These are phyloP conservation scores for Saturnispora kantuleensis DNA, from an alignment of 805 yeast genomes.

Conservation along the genomic window DNA sequence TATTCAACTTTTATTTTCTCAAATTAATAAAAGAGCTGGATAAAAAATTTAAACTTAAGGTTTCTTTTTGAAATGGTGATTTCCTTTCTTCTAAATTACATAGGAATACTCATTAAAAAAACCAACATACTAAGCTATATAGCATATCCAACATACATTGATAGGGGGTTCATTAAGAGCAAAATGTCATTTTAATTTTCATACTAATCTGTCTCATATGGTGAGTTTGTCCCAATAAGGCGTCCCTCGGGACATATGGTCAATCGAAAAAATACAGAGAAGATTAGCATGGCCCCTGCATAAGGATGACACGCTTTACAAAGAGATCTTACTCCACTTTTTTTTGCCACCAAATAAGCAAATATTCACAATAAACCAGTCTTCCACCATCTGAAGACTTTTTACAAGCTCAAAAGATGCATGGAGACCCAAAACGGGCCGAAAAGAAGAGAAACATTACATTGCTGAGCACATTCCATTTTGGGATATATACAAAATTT, in stretches of 20 bases:
- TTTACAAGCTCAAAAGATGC: too few relatives aligned
- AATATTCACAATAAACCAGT: too few relatives aligned
- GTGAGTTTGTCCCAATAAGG: background rate
- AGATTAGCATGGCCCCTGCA: slow-evolving; percentile 99
- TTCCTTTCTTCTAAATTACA: too few relatives aligned
- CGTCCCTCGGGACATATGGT: slow-evolving; percentile 85
- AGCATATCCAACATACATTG: too few relatives aligned
- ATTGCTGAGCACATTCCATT: background rate
- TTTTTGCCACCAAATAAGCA: slow-evolving; percentile 27
- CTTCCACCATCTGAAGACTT: too few relatives aligned
- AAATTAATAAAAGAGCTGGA: too few relatives aligned
- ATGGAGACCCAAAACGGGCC: background rate
- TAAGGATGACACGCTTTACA: slow-evolving; percentile 99
- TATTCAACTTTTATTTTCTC: too few relatives aligned
- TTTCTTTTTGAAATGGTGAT: too few relatives aligned
- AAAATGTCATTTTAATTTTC: background rate
- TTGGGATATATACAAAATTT: background rate
- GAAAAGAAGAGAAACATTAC: background rate
- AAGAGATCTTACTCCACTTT: slow-evolving; percentile 94
- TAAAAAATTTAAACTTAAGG: too few relatives aligned
- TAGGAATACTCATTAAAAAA: too few relatives aligned
- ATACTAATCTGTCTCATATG: background rate
- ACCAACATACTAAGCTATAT: too few relatives aligned
- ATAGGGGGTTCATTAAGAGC: background rate
- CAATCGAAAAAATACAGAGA: slow-evolving; percentile 99